A percentile compares a stretch with the other conserved stretches of the same genome.
These are phyloP conservation scores for Kodamaea kakaduensis DNA, from an alignment of 805 yeast genomes.

Conservation along the genomic window DNA sequence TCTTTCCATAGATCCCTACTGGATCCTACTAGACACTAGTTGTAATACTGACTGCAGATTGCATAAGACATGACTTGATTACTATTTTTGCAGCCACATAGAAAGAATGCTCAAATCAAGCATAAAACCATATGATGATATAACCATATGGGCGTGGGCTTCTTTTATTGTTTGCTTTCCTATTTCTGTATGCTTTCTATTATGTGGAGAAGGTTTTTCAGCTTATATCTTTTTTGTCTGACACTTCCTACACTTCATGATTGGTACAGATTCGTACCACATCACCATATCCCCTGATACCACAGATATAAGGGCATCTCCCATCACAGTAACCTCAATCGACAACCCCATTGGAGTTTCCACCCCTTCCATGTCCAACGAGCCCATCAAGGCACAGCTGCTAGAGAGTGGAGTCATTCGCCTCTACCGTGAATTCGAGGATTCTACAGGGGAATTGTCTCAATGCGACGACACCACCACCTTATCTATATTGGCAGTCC, in stretches of 20 bases:
- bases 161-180: too few relatives aligned
- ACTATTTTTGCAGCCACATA: too few relatives aligned
- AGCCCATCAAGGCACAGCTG: constrained; percentile 57
- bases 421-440: constrained; percentile 54
- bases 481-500: constrained; percentile 79
- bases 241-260: too few relatives aligned
- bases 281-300: constrained; percentile 23
- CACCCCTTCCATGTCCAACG: constrained; percentile 12
- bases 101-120: too few relatives aligned
- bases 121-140: too few relatives aligned
- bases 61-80: too few relatives aligned
- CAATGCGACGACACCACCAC: constrained; percentile 49
- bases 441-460: constrained; percentile 11
- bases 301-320: constrained; percentile 32
- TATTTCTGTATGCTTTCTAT: too few relatives aligned
- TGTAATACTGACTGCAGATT: too few relatives aligned
- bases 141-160: too few relatives aligned
- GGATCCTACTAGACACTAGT: too few relatives aligned
- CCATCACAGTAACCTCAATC: constrained; percentile 25
- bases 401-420: constrained; percentile 74
- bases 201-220: too few relatives aligned
- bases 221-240: background rate
- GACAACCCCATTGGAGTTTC: constrained; percentile 11
- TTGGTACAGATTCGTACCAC: constrained; percentile 41
- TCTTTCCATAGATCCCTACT: too few relatives aligned